phyloP scores from a whole-genome alignment of 192 early-diverging fungal genomes.

The Dissophora ornata region DNA sequence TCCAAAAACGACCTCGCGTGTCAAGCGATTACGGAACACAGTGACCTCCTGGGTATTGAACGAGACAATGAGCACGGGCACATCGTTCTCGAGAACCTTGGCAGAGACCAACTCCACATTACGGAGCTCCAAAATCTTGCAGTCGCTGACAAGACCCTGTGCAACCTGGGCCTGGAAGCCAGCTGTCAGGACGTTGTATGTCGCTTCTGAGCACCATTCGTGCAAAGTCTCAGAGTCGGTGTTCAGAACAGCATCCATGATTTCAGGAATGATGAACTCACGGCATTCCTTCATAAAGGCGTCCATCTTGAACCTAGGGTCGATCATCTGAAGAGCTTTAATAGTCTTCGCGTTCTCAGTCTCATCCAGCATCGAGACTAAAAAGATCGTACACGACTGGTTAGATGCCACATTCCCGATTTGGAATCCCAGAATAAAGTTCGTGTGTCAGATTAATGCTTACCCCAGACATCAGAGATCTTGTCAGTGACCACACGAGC shows the following conservation, averaged over 20 bases:
- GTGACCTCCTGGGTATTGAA: constrained; percentile 96
- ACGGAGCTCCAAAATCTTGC: constrained; percentile 92
- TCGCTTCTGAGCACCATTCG: constrained; percentile 96
- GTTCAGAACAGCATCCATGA: constrained; percentile 94
- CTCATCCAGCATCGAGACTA: constrained; percentile 87
- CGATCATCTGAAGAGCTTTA: constrained; percentile 82
- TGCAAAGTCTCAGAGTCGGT: constrained; percentile 85
- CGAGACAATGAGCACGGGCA: constrained; percentile 89
- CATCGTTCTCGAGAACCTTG: constrained; percentile 92
- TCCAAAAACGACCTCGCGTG: constrained; percentile 88
- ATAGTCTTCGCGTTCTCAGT: constrained; percentile 94
- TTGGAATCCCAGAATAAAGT: not conserved
- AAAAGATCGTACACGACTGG: not conserved
- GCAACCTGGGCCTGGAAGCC: constrained; percentile 85
- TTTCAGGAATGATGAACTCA: constrained; percentile 93
- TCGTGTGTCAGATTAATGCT: too few relatives aligned
- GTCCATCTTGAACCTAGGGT: constrained; percentile 88
- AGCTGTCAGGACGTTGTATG: constrained; percentile 84
- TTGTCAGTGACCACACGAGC: constrained; percentile 81
- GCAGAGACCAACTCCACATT: constrained; percentile 91
- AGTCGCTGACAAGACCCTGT: constrained; percentile 92
- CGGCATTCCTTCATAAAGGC: constrained; percentile 91
- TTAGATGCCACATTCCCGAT: too few relatives aligned
- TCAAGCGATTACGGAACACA: constrained; percentile 87
- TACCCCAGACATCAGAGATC: constrained; percentile 79